These are phyloP conservation scores for Daldinia eschscholtzii DNA, from an alignment of 2,329 filamentous ascomycete species.

Conservation along the genomic window DNA sequence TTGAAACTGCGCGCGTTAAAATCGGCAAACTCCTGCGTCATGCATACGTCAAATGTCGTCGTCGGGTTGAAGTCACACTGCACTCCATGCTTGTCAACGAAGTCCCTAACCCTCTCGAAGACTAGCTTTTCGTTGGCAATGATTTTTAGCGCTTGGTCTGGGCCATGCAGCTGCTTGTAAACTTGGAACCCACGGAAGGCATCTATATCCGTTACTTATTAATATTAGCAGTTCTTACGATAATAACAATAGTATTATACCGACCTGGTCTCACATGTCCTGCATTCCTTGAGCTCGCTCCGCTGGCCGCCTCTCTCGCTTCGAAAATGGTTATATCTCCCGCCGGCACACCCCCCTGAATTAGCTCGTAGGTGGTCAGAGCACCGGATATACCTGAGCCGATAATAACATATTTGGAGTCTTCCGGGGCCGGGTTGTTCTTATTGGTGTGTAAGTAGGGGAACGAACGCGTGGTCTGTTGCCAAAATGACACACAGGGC, in stretches of 20 bases:
- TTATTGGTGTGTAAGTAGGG: slow-evolving; percentile 57
- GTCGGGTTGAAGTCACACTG: slow-evolving; percentile 61
- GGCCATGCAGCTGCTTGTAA: slow-evolving; percentile 58
- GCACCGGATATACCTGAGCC: slow-evolving; percentile 59
- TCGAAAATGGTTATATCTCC: slow-evolving; percentile 57
- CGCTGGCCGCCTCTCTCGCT: slow-evolving; percentile 59
- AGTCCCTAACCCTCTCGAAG: slow-evolving; percentile 55
- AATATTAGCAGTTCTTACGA: neutral
- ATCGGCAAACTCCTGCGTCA: slow-evolving; percentile 60
- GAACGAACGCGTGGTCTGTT: slow-evolving; percentile 59
- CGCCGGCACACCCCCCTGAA: slow-evolving; percentile 52
- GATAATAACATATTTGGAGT: slow-evolving; percentile 56
- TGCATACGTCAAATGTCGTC: slow-evolving; percentile 62
- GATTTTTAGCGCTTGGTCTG: slow-evolving; percentile 60
- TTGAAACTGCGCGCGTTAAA: slow-evolving; percentile 58
- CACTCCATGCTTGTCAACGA: slow-evolving; percentile 57
- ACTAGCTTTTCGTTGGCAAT: slow-evolving; percentile 60
- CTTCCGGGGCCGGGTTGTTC: slow-evolving; percentile 47
- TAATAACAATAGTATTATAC: neutral
- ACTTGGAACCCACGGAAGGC: slow-evolving; percentile 62
- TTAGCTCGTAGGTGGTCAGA: slow-evolving; percentile 57
- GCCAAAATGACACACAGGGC: slow-evolving; percentile 57
- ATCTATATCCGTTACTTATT: slow-evolving; percentile 44
- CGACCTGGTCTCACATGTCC: slow-evolving; percentile 58
- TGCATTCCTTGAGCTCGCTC: slow-evolving; percentile 60